A percentile compares a stretch with the other conserved stretches of the same genome.
These are phyloP conservation scores for Psidium guajava DNA, from an alignment of 345 rosid species.

Conservation along the genomic window DNA sequence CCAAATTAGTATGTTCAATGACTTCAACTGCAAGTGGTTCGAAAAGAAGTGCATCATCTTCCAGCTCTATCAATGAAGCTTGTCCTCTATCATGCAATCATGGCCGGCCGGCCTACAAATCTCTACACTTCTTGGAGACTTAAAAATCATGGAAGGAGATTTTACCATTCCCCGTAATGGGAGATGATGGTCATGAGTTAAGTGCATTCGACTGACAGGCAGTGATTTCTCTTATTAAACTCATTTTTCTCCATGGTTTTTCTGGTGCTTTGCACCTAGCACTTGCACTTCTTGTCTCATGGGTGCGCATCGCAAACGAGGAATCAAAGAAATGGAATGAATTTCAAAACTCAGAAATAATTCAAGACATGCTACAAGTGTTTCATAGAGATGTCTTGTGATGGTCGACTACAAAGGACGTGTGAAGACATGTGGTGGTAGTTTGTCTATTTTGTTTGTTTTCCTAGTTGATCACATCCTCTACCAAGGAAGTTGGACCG, in stretches of 20 bases:
- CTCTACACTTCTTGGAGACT: neutral
- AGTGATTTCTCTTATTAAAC: neutral
- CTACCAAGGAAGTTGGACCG: neutral
- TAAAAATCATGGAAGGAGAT: neutral
- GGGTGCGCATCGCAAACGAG: neutral
- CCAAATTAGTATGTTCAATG: too few species aligned
- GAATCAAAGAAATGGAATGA: neutral
- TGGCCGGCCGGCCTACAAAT: neutral
- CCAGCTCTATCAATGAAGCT: neutral
- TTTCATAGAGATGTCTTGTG: neutral
- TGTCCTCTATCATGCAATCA: neutral
- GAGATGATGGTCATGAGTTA: neutral
- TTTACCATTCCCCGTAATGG: neutral
- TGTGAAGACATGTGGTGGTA: neutral
- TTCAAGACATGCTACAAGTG: neutral
- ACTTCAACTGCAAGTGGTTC: too few species aligned
- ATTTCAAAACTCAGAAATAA: neutral
- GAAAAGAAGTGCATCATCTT: neutral
- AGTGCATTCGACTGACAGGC: neutral
- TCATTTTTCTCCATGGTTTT: neutral
- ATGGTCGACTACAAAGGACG: neutral
- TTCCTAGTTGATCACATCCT: neutral
- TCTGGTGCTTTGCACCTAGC: neutral
- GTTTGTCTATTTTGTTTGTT: neutral
- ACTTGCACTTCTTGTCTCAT: neutral